Percentiles rank a stretch among this genome's conserved stretches.
Conservation (phyloP, 2,329 filamentous ascomycete species). For the Colletotrichum cordylinicola region DNA sequence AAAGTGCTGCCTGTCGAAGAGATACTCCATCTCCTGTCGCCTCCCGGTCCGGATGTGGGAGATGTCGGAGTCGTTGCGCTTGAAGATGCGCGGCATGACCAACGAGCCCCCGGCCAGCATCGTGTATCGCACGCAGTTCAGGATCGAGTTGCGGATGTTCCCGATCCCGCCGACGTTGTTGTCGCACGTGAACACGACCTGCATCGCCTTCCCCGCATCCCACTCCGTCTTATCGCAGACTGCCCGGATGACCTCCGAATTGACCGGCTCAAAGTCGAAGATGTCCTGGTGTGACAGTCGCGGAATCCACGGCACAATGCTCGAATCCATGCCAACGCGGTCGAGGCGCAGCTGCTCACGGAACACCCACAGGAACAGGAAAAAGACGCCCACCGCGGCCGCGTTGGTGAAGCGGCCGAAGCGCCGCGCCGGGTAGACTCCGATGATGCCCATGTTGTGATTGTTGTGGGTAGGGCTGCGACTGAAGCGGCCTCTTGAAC, state of each 20-base stretch:
- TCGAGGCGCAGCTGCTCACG: neutral
- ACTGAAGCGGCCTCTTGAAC: neutral
- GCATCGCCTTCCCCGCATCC: slow-evolving; percentile 19
- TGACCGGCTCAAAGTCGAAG: slow-evolving; percentile 10
- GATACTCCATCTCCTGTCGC: slow-evolving; percentile 30
- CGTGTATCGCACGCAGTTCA: slow-evolving; percentile 45
- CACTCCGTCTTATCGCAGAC: slow-evolving; percentile 28
- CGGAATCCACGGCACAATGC: neutral
- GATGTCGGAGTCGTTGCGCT: slow-evolving; percentile 35
- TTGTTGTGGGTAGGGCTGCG: neutral
- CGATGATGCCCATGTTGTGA: neutral
- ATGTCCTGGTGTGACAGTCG: neutral
- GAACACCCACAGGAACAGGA: neutral
- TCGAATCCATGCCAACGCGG: neutral
- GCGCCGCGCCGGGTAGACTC: neutral
- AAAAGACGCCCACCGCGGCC: neutral
- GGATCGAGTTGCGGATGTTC: slow-evolving; percentile 44
- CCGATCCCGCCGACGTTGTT: slow-evolving; percentile 42
- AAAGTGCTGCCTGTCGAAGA: slow-evolving; percentile 32
- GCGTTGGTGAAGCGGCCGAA: neutral
- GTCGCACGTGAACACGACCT: slow-evolving; percentile 43
- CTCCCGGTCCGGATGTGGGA: slow-evolving; percentile 29
- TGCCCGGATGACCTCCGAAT: slow-evolving; percentile 25
- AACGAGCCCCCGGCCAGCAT: slow-evolving; percentile 40
- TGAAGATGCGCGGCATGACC: slow-evolving; percentile 40